These are phyloP conservation scores for Leucocoprinus leucothites DNA, from an alignment of 768 basidiomycete genomes.

Conservation along the genomic window DNA sequence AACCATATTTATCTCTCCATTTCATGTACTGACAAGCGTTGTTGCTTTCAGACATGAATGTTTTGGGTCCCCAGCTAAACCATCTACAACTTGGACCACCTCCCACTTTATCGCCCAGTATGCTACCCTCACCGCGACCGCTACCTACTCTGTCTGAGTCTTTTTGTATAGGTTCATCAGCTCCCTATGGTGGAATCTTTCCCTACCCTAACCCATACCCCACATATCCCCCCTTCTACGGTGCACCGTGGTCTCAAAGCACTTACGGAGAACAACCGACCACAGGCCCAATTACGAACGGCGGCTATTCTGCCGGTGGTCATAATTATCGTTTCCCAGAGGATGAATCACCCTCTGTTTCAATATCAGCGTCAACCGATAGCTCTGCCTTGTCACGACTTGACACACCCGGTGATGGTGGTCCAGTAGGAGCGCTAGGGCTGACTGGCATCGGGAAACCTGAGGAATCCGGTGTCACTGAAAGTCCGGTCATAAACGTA, in stretches of 20 bases:
- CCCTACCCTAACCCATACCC: background rate
- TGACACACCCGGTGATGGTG: constrained; percentile 1
- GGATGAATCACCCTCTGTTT: constrained; percentile 5
- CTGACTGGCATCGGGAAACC: background rate
- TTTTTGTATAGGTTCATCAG: background rate
- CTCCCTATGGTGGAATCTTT: background rate
- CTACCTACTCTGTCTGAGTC: background rate
- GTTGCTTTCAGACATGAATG: background rate
- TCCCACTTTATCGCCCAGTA: constrained; percentile 2
- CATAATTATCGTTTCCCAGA: constrained; percentile 8
- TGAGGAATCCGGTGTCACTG: background rate
- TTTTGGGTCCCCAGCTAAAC: background rate
- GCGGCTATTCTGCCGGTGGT: constrained; percentile 15
- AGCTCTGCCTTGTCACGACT: background rate
- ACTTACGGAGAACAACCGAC: background rate
- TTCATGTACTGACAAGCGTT: background rate
- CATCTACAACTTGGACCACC: background rate
- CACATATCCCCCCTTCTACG: too few species aligned
- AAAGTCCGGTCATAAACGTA: constrained; percentile 9
- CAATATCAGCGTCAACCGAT: background rate
- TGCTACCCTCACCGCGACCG: background rate
- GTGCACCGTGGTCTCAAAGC: constrained; percentile 4
- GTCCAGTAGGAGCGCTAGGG: background rate
- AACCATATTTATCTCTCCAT: background rate
- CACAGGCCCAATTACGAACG: background rate